Conservation (phyloP, 805 yeast genomes). For the Metschnikowia peoriensis region DNA sequence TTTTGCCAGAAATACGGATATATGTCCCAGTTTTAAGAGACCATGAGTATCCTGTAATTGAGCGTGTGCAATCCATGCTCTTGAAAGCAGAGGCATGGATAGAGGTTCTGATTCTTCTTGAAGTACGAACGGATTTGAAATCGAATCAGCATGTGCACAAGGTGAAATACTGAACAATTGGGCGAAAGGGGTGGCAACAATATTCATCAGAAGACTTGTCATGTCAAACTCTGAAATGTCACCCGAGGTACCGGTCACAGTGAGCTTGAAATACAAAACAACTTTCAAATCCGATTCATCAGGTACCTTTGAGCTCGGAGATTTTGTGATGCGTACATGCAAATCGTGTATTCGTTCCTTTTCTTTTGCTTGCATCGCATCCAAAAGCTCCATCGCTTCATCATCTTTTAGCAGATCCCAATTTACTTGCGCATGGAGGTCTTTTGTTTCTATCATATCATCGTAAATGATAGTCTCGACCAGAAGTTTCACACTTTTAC, state of each 20-base stretch:
- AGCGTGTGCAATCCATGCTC: constrained; percentile 29
- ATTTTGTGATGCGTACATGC: constrained; percentile 23
- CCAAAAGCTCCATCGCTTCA: constrained; percentile 29
- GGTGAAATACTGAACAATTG: constrained; percentile 27
- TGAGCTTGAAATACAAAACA: constrained; percentile 24
- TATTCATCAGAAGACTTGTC: constrained; percentile 21
- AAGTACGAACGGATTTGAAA: constrained; percentile 39
- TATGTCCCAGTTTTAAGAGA: constrained; percentile 9
- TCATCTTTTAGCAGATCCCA: constrained; percentile 43
- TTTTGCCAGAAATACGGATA: constrained; percentile 19
- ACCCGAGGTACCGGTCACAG: constrained; percentile 21
- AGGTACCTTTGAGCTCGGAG: constrained; percentile 18
- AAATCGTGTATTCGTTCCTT: constrained; percentile 15
- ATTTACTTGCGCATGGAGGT: constrained; percentile 22
- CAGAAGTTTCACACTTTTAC: constrained; percentile 22
- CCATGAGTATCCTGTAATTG: constrained; percentile 4
- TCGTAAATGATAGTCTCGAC: constrained; percentile 21
- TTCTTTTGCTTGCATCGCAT: constrained; percentile 11
- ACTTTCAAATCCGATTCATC: constrained; percentile 11
- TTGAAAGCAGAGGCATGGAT: constrained; percentile 31
- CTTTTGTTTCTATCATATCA: constrained; percentile 16
- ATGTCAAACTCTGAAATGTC: constrained; percentile 27
- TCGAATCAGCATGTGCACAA: constrained; percentile 25
- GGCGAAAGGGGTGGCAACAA: constrained; percentile 26
- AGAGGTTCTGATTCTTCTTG: constrained; percentile 11